These are phyloP conservation scores for Colletotrichum lini DNA, from an alignment of 2,329 filamentous ascomycete genomes.

Conservation along the genomic window DNA sequence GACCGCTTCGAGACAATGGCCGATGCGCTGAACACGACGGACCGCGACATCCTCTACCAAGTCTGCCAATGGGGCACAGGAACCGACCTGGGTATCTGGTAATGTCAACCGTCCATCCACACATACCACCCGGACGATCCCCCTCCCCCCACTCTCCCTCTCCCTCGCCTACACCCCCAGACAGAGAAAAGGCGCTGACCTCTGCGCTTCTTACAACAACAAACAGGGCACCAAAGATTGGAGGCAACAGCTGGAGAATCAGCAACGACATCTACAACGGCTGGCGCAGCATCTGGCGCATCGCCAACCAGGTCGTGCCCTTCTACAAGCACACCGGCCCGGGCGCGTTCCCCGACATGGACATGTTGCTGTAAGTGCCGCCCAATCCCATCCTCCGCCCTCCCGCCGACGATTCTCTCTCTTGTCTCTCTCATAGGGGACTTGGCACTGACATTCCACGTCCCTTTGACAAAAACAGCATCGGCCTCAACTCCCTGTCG, in stretches of 20 bases:
- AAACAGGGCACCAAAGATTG: conserved; percentile 44
- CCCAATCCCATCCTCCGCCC: background rate
- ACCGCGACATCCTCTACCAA: conserved; percentile 62
- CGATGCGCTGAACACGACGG: conserved; percentile 53
- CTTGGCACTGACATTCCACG: background rate
- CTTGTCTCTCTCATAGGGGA: background rate
- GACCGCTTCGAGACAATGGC: conserved; percentile 64
- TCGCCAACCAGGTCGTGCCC: conserved; percentile 65
- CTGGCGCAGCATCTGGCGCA: conserved; percentile 67
- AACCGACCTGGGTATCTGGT: conserved; percentile 61
- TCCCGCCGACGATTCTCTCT: too few species aligned
- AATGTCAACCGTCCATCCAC: background rate
- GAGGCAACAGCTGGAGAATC: conserved; percentile 63
- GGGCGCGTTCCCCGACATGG: conserved; percentile 66
- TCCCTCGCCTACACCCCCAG: too few species aligned
- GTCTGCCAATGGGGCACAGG: conserved; percentile 69
- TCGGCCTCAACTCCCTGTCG: conserved; percentile 63
- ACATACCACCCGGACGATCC: too few species aligned
- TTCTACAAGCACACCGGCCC: conserved; percentile 59
- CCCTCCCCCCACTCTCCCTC: too few species aligned
- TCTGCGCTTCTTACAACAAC: too few species aligned
- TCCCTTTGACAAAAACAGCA: conserved; percentile 45
- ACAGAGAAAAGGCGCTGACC: background rate
- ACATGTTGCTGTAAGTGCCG: conserved; percentile 63
- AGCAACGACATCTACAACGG: conserved; percentile 68